Percentiles rank a stretch among this genome's conserved stretches.
phyloP scores from a whole-genome alignment of 768 basidiomycete genomes.

The Coprinopsis strossmayeri region DNA sequence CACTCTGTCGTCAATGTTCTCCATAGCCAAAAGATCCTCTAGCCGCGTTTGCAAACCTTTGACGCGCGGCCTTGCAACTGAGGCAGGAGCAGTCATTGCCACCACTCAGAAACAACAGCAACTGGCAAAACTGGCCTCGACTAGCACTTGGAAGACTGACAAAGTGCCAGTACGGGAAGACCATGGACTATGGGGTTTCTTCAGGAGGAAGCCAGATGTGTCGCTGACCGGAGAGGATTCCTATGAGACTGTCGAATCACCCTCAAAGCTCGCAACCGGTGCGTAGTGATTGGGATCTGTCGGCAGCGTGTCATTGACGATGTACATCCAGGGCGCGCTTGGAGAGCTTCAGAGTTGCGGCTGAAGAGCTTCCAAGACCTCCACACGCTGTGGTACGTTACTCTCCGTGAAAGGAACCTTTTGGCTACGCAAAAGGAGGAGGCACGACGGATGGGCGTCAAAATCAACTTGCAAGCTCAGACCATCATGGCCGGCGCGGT shows the following conservation, averaged over 20 bases:
- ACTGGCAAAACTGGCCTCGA: no score
- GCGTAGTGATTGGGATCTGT: conserved; percentile 8
- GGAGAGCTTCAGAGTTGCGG: conserved; percentile 82
- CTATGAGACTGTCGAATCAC: conserved; percentile 43
- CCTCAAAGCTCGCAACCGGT: conserved; percentile 23
- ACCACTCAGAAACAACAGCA: no score
- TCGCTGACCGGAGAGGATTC: conserved; percentile 38
- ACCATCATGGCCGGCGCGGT: conserved; percentile 38
- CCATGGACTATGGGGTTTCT: conserved; percentile 77
- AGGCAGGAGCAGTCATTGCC: no score
- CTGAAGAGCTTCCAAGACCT: conserved; percentile 89
- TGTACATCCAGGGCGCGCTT: conserved; percentile 65
- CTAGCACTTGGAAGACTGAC: conserved; percentile 11
- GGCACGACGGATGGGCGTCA: conserved; percentile 52
- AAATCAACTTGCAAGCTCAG: conserved; percentile 25
- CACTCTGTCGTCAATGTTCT: background rate
- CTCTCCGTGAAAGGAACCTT: conserved; percentile 83
- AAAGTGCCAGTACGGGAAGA: conserved; percentile 39
- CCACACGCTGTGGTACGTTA: conserved; percentile 92
- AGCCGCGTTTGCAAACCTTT: background rate
- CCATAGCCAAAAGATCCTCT: background rate
- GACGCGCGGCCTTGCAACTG: background rate
- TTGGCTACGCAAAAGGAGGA: conserved; percentile 85
- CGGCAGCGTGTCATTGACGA: background rate
- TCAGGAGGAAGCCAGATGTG: conserved; percentile 47